Evolutionary conservation across 2,329 filamentous ascomycete species (phyloP).

Genomic region (Mollisia scopiformis): DNA sequence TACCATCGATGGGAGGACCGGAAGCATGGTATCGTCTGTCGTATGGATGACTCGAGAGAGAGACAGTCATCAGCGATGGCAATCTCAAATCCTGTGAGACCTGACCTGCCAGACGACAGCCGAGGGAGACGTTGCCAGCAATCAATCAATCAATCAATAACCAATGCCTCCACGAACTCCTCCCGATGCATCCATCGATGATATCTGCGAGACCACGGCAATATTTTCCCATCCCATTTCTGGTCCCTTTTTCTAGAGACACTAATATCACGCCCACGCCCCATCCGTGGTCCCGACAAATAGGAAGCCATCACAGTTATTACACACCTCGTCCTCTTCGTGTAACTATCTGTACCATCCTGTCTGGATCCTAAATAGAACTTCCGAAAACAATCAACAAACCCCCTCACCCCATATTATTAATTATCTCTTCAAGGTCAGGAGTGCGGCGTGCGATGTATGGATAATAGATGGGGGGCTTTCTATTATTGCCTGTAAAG

Average conservation of each 20-base stretch:
- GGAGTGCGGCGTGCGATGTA: background rate
- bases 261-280: background rate
- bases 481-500: background rate
- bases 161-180: no score
- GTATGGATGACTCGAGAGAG: slow-evolving; percentile 1
- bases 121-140: background rate
- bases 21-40: no score
- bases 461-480: background rate
- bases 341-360: background rate
- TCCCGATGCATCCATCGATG: no score
- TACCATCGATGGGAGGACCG: no score
- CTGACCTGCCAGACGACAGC: background rate
- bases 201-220: background rate
- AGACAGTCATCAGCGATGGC: slow-evolving; percentile 1
- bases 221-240: background rate
- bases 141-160: background rate
- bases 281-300: background rate
- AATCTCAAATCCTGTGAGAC: slow-evolving; percentile 4
- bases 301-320: background rate
- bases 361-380: slow-evolving; percentile 5
- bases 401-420: background rate
- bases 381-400: slow-evolving; percentile 5
- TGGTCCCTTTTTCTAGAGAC: background rate
- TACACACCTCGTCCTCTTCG: background rate
- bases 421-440: background rate